These are phyloP conservation scores for Boletus rufocinnamomeus DNA, from an alignment of 768 basidiomycete species.

Conservation along the genomic window DNA sequence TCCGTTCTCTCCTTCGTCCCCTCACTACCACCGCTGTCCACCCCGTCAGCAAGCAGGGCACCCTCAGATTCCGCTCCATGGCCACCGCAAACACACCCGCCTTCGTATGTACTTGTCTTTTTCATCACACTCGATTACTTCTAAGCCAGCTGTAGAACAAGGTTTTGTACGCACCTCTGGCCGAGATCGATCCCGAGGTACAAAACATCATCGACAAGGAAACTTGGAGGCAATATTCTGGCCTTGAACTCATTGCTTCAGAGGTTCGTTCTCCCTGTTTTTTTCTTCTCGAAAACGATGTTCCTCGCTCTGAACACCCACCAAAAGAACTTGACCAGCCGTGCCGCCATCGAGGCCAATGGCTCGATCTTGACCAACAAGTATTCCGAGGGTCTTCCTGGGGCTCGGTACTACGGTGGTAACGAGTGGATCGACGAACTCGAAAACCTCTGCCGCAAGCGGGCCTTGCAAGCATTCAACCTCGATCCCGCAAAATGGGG, in stretches of 20 bases:
- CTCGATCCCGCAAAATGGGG: conserved; percentile 94
- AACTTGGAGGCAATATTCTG: conserved; percentile 97
- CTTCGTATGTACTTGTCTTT: conserved; percentile 48
- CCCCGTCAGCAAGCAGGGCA: conserved; percentile 23
- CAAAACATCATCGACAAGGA: conserved; percentile 98
- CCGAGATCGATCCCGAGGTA: conserved; percentile 92
- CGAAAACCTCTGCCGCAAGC: conserved; percentile 91
- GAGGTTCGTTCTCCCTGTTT: conserved; percentile 60
- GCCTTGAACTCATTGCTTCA: conserved; percentile 97
- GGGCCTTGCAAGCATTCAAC: conserved; percentile 94
- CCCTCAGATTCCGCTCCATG: conserved; percentile 49
- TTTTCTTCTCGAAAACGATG: background rate
- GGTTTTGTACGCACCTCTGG: conserved; percentile 81
- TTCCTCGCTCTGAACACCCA: background rate
- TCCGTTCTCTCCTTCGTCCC: conserved; percentile 32
- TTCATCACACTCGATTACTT: background rate
- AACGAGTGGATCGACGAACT: conserved; percentile 99
- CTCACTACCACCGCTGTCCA: conserved; percentile 22
- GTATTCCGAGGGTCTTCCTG: conserved; percentile 99
- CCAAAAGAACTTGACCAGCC: conserved; percentile 88
- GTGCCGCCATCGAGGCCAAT: conserved; percentile 96
- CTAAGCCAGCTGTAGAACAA: conserved; percentile 67
- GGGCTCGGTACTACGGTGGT: conserved; percentile 94
- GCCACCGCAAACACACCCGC: conserved; percentile 58
- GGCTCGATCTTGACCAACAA: conserved; percentile 99